phyloP scores from a whole-genome alignment of 768 basidiomycete species.

The Termitomyces sp. region DNA sequence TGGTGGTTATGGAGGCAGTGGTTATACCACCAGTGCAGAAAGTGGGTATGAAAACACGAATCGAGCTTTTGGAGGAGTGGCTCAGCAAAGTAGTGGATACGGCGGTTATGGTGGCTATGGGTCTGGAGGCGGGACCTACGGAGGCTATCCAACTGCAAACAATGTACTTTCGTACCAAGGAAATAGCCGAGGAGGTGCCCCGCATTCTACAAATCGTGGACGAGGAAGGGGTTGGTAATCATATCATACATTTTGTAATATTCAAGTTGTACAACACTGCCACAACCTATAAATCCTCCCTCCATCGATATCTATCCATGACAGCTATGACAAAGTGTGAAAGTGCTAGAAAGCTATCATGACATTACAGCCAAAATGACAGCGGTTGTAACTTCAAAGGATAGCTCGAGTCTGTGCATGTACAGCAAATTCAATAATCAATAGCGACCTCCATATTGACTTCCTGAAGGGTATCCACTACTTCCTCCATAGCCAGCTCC shows the following conservation, averaged over 20 bases:
- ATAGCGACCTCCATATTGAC: slow-evolving; percentile 11
- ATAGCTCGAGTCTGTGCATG: background rate
- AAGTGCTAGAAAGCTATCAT: background rate
- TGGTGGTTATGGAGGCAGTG: slow-evolving; percentile 22
- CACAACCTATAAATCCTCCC: background rate
- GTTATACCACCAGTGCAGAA: slow-evolving; percentile 12
- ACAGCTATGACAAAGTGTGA: background rate
- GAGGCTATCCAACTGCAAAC: slow-evolving; percentile 25
- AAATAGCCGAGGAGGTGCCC: slow-evolving; percentile 20
- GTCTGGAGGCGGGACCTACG: slow-evolving; percentile 26
- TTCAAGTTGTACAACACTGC: background rate
- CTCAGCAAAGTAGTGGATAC: slow-evolving; percentile 27
- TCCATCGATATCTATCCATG: background rate
- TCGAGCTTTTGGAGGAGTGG: slow-evolving; percentile 29
- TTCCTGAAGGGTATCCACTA: slow-evolving; percentile 12
- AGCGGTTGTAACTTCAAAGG: background rate
- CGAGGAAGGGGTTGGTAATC: slow-evolving; percentile 25
- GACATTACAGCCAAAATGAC: too few relatives aligned
- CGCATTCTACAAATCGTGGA: slow-evolving; percentile 30
- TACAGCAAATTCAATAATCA: background rate
- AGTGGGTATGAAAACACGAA: slow-evolving; percentile 18
- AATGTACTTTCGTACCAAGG: slow-evolving; percentile 25
- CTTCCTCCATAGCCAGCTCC: slow-evolving; percentile 17
- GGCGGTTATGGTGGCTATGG: slow-evolving; percentile 16
- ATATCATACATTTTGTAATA: slow-evolving; percentile 1